Evolutionary conservation across 2,329 filamentous ascomycete genomes (phyloP), one percentile per base, ranked within the genome.

Genomic region (Fusarium sp.): DNA sequence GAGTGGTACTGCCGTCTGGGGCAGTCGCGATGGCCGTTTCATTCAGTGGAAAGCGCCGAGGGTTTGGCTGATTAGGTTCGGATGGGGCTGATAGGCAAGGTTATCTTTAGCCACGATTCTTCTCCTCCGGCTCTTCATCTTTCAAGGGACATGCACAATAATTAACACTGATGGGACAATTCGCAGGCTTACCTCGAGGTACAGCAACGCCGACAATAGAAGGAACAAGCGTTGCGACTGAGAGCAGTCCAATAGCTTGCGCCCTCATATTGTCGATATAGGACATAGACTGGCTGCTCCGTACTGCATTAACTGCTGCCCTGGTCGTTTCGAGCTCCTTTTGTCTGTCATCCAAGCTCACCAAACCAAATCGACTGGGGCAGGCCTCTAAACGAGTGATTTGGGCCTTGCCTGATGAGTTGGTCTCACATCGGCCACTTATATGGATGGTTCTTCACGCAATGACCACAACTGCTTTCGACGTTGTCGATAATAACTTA

Each of bases 301-400:
- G 36, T 48, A 15, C n/a, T 45, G 48, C 54, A 65, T 56, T 36
- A n/a, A 52, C 47, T 61, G 44, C 59, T 42, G 47, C 57, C 52
- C 28, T 42, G 28, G 41, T 70, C 52, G 60, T 59, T 59, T 54
- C 33, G 47, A 39, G 42, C 45, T 63, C 47, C 60, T 39, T 56
- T 41, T 28, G 31, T 38, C 51, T 56, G 56, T 56, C 73, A 72
- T 69, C 51, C 56, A 63, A 47, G 35, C 42, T 26, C 33, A 65
- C 31, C 33, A 51, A 59, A 48, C 33, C 35, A 61, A 65, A 48
- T 24, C n/a, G 36, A 48, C 15, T 66, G 38, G 36, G 59, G 35
- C 28, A 57, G 70, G 70, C 66, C 70, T 55, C 48, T 63, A 69
- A 74, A 57, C 73, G 66, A 75, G 66, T 61, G 66, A 71, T 75